Evolutionary conservation across 352 stramenopile species (phyloP).

Genomic region (Phytophthora boehmeriae): DNA sequence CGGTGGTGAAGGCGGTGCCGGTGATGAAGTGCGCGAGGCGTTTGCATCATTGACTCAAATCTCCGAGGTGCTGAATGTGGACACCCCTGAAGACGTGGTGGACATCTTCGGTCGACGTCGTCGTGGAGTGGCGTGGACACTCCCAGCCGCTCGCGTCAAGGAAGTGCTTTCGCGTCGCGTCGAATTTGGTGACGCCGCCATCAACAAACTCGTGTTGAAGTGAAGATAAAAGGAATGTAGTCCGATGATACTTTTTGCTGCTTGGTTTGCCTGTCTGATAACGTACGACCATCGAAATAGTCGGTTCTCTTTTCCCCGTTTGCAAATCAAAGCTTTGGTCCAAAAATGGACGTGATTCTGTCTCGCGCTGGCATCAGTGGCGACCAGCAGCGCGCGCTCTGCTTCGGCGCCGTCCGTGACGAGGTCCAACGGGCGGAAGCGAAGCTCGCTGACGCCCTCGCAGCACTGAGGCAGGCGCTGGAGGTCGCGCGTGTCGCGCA

Average conservation of each 20-base stretch:
- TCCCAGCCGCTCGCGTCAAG: conserved; percentile 72
- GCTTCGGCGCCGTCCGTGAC: conserved; percentile 14
- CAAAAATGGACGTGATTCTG: conserved; percentile 4
- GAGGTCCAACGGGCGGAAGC: conserved; percentile 11
- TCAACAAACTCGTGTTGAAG: conserved; percentile 69
- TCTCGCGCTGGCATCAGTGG: conserved; percentile 14
- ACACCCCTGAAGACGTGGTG: conserved; percentile 71
- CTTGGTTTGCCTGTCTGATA: not conserved
- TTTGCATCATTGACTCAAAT: conserved; percentile 75
- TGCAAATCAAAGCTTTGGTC: not conserved
- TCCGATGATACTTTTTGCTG: too few relatives aligned
- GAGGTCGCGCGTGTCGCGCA: conserved; percentile 16
- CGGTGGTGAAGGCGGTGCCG: conserved; percentile 40
- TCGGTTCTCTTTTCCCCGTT: not conserved
- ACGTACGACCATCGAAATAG: not conserved
- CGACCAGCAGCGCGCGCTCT: conserved; percentile 16
- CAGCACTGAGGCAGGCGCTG: conserved; percentile 11
- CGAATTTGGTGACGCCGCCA: conserved; percentile 70
- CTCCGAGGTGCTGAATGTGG: conserved; percentile 73
- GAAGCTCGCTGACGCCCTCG: conserved; percentile 11
- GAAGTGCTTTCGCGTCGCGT: conserved; percentile 78
- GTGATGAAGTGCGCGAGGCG: conserved; percentile 53
- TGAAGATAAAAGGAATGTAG: too few relatives aligned
- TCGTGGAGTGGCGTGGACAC: conserved; percentile 71
- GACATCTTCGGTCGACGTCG: conserved; percentile 74